Base-by-base conservation (phyloP, 306 rosid species). In the Vigna unguiculata region DNA sequence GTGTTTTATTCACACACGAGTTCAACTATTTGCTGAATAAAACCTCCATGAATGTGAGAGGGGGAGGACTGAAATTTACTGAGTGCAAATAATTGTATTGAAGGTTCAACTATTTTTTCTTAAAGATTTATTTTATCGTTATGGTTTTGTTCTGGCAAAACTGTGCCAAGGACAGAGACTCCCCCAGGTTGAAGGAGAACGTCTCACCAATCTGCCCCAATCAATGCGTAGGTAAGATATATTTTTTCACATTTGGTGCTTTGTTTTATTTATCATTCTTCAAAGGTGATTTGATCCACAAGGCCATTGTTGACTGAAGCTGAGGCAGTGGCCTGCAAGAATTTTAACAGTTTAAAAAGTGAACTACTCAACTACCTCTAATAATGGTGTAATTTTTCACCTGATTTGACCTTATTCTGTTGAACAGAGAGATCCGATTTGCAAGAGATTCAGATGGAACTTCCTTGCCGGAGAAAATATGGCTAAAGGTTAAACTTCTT, bases 391-490 rank as follows among this genome's bases (percentile, higher is more conserved):
- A 62, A 63, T 7, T 72, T 40, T 19, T 74, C 47, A 10, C 34
- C 53, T 71, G 52, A 57, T 21, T 49, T 58, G 46, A 45, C 78
- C 30, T 58, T 15, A 45, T 57, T 65, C 21, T 57, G 61, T 34
- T 74, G 68, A 24, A 55, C 87, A 93, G 97, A 84, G 90, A 66
- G 77, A 86, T 87, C 22, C 75, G 87, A 77, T 80, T 65, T 15
- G 80, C 90, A 34, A 88, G 91, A 86, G 24, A 25, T 34, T 30
- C 61, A 43, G 90, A 88, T 78, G 85, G 86, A 60, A 77, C 63
- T 55, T 74, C 86, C 46, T 80, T 91, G 71, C 97, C 98, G n/a
- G 93, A 88, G 72, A 93, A 89, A 40, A 78, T 91, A 49, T 91
- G 93, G 93, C 77, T 91, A 48, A 93, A 91, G 98, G 98, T 91